Base-by-base conservation (phyloP, 148 eudicot genomes). In the Amaranthus palmeri region DNA sequence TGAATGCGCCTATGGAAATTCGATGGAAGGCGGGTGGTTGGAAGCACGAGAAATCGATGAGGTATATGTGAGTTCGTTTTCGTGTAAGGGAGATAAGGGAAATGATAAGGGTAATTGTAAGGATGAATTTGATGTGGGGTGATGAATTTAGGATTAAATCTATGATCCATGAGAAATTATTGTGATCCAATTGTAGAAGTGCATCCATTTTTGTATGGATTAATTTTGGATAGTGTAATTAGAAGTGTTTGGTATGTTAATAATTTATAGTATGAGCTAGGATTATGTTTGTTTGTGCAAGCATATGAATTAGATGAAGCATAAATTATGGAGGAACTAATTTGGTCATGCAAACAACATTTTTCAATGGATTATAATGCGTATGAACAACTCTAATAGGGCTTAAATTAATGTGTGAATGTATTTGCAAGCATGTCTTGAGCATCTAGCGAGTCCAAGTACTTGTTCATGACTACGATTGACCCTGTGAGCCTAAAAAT, bases 41-140 rank as follows among this genome's bases (percentile, higher is more conserved):
- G 25, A 50, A 81, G 50, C 83, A 81, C 62, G 61, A 60, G 11
- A 77, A 81, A 56, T 81, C 81, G 1, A 74, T 55, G 3, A 81
- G 78, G 57, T 70, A 77, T 13, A 74, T 46, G 0, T 12, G 63
- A 3, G 77, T 8, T 5, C 49, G 14, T 61, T 60, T 74, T 54
- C 48, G 36, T 3, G 59, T 52, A 6, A 72, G 25, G 25, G 70
- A 48, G 45, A 74, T 14, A 7, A 66, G 3, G 14, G 70, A 25
- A 12, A 72, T 8, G 54, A 67, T 52, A 43, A 81, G 41, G 9
- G 76, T 50, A 53, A 62, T 41, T 25, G 36, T 25, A 25, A 25
- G 36, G 51, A 77, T 61, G 53, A 73, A 51, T 18, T 65, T 69
- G 52, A 76, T 45, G 59, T 51, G 71, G 43, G 68, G 15, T 41